Base-by-base conservation (phyloP, 257 asterid genomes). In the Osmanthus fragrans region DNA sequence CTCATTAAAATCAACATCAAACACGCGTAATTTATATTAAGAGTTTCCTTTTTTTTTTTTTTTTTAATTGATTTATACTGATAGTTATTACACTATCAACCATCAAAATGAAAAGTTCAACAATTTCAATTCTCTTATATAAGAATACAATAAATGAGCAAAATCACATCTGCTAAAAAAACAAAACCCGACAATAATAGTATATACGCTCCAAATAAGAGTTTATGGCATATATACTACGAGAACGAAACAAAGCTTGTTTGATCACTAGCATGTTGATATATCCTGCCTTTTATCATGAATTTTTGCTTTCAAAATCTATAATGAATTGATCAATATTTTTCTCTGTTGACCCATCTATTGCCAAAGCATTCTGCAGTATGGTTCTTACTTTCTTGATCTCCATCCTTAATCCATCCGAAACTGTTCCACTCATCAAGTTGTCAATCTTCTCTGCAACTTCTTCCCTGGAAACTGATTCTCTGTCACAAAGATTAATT, bases 401-500 rank as follows among this genome's bases (percentile, higher is more conserved):
- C 80, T 63, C 90, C 39, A 76, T 58, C 76, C 84, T 84, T 72
- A 86, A 67, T 13, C 47, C 75, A 70, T 81, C 70, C 1, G 85
- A 81, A 47, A 25, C 66, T 40, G 69, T 74, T 56, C 60, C 84
- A 72, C 39, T 60, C 85, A 89, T 81, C 45, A 87, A 54, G 7
- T 19, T 25, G 49, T 67, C 79, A 0, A 86, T 76, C 83, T 80
- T 89, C 80, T 75, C 79, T 0, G 82, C 79, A 39, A 86, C 85
- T 69, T 75, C 81, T 1, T 72, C 79, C 76, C 82, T 86, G 10
- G 68, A 73, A 45, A 87, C 72, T 23, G 75, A 63, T 33, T 25
- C 54, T 40, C 81, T 82, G 49, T 85, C 87, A 19, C 88, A 74
- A 4, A 89, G 87, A 81, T 81, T 82, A 33, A 86, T 27, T 58